A percentile compares a stretch with the other conserved stretches of the same genome.
These are phyloP conservation scores for Komagataella kurtzmanii DNA, from an alignment of 805 yeast species.

Conservation along the genomic window DNA sequence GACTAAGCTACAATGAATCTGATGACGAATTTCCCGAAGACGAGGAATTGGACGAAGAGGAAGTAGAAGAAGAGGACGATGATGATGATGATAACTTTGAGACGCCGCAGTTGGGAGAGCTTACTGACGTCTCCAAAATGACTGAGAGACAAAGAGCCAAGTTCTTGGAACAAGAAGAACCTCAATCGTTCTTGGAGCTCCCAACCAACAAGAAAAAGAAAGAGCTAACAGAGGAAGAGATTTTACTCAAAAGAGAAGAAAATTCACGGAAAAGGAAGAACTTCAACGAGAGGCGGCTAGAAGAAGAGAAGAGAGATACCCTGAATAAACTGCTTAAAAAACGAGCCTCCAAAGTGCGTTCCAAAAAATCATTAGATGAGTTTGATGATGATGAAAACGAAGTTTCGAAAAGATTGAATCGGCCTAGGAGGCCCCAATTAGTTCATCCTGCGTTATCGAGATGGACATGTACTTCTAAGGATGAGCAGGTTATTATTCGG, in stretches of 20 bases:
- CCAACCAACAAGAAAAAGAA: slow-evolving; percentile 33
- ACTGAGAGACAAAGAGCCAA: slow-evolving; percentile 44
- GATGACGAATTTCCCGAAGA: slow-evolving; percentile 3
- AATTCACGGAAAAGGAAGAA: slow-evolving; percentile 82
- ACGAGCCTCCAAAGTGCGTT: slow-evolving; percentile 63
- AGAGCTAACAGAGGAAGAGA: slow-evolving; percentile 71
- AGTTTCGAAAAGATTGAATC: slow-evolving; percentile 3
- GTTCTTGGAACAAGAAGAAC: slow-evolving; percentile 18
- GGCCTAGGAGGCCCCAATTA: slow-evolving; percentile 21
- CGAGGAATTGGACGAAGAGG: slow-evolving; percentile 4
- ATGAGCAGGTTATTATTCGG: not conserved
- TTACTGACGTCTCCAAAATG: slow-evolving; percentile 31
- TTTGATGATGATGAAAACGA: slow-evolving; percentile 6
- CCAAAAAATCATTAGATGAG: slow-evolving; percentile 12
- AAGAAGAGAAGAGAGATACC: slow-evolving; percentile 89
- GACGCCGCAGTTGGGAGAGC: slow-evolving; percentile 18
- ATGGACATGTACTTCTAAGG: slow-evolving; percentile 9
- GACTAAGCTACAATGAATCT: slow-evolving; percentile 1
- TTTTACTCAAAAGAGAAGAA: slow-evolving; percentile 71
- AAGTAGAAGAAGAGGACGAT: slow-evolving; percentile 8
- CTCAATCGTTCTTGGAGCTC: slow-evolving; percentile 15
- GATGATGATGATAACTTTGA: slow-evolving; percentile 13
- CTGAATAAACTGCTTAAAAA: slow-evolving; percentile 74
- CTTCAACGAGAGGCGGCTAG: slow-evolving; percentile 66
- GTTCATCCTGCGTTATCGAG: slow-evolving; percentile 23